Percentiles rank a stretch among this genome's conserved stretches.
These are phyloP conservation scores for Cryptococcus floricola DNA, from an alignment of 1,284 basidiomycete genomes.

Conservation along the genomic window DNA sequence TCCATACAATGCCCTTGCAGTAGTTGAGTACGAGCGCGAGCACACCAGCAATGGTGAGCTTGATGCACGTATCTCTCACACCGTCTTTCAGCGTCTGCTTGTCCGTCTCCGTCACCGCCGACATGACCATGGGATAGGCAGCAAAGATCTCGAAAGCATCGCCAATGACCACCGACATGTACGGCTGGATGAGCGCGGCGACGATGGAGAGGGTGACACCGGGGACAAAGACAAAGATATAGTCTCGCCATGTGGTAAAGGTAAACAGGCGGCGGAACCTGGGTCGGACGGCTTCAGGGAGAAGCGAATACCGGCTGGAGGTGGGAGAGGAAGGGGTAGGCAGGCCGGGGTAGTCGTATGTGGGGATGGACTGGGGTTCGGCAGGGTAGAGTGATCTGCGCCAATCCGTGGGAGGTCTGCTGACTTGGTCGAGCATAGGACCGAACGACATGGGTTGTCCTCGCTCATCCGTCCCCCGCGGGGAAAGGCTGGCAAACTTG, in stretches of 20 bases:
- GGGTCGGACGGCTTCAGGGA: slow-evolving; percentile 49
- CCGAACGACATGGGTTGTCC: slow-evolving; percentile 15
- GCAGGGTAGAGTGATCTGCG: neutral
- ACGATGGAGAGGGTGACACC: slow-evolving; percentile 65
- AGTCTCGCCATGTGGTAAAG: slow-evolving; percentile 58
- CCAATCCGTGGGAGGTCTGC: neutral
- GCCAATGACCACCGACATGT: slow-evolving; percentile 89
- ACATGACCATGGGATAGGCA: slow-evolving; percentile 50
- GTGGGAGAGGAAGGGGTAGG: neutral
- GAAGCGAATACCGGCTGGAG: neutral
- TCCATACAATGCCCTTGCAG: slow-evolving; percentile 75
- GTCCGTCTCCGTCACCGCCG: slow-evolving; percentile 46
- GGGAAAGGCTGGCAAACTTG: slow-evolving; percentile 19
- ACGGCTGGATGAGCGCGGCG: slow-evolving; percentile 76
- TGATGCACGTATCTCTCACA: slow-evolving; percentile 59
- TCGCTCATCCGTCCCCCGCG: slow-evolving; percentile 10
- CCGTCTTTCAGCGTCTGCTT: slow-evolving; percentile 59
- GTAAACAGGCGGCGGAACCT: slow-evolving; percentile 64
- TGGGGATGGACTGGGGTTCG: slow-evolving; percentile 20
- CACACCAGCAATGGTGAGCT: slow-evolving; percentile 67
- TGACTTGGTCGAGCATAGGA: slow-evolving; percentile 15
- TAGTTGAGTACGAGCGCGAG: slow-evolving; percentile 70
- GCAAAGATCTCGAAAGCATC: slow-evolving; percentile 77
- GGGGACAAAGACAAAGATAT: slow-evolving; percentile 61
- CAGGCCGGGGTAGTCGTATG: neutral